A percentile compares a stretch with the other conserved stretches of the same genome.
Evolutionary conservation across 2,329 filamentous ascomycete genomes (phyloP).

Genomic region (Xylariomycetidae sp.): DNA sequence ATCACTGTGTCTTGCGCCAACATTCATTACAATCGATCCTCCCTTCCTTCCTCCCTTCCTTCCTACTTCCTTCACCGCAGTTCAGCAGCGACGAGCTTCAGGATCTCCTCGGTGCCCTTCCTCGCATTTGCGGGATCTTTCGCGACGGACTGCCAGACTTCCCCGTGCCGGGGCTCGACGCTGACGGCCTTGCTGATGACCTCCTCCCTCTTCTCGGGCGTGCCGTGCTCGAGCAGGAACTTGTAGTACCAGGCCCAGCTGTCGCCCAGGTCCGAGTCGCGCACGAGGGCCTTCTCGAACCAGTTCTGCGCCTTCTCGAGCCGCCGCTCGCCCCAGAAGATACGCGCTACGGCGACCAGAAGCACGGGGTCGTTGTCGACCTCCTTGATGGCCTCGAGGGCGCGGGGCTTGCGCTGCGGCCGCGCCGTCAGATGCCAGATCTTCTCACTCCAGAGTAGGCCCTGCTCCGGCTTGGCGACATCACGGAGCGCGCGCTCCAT

Average conservation of each 20-base stretch:
- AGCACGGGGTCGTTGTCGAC: slow-evolving; percentile 87
- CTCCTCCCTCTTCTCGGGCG: slow-evolving; percentile 84
- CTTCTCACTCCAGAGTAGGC: slow-evolving; percentile 86
- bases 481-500: slow-evolving; percentile 94
- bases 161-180: slow-evolving; percentile 87
- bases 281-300: slow-evolving; percentile 92
- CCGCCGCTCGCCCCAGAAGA: slow-evolving; percentile 91
- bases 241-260: slow-evolving; percentile 98
- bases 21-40: too few species aligned
- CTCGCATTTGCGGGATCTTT: slow-evolving; percentile 82
- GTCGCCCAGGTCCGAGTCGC: slow-evolving; percentile 84
- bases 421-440: slow-evolving; percentile 92
- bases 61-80: slow-evolving; percentile 10
- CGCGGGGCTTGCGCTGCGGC: slow-evolving; percentile 86
- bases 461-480: slow-evolving; percentile 67
- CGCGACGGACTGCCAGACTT: slow-evolving; percentile 80
- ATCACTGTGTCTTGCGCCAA: too few species aligned
- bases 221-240: slow-evolving; percentile 88
- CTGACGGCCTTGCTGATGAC: slow-evolving; percentile 75
- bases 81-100: slow-evolving; percentile 66
- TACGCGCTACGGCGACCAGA: slow-evolving; percentile 86
- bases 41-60: too few species aligned
- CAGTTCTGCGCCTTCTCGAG: slow-evolving; percentile 92
- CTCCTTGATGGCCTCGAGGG: slow-evolving; percentile 93
- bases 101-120: slow-evolving; percentile 71